Conservation (phyloP, 2,329 filamentous ascomycete genomes). For the Colletotrichum eleusines region DNA sequence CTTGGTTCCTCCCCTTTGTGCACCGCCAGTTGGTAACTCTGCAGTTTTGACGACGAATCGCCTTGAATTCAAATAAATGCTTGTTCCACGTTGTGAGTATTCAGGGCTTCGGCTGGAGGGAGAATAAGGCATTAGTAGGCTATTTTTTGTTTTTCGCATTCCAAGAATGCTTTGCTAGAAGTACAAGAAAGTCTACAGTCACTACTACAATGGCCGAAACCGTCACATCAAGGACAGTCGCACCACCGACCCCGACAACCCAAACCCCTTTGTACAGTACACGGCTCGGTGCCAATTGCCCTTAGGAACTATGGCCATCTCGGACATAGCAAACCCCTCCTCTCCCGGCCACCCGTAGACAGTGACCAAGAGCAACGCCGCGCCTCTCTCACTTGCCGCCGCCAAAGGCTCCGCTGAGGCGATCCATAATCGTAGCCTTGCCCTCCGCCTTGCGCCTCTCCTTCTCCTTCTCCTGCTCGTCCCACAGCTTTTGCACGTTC, state of each 20-base stretch:
- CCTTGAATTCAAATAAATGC: neutral
- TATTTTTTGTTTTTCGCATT: slow-evolving; percentile 13
- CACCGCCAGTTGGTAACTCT: too few species aligned
- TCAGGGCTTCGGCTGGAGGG: neutral
- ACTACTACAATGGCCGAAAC: neutral
- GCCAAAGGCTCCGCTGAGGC: slow-evolving; percentile 50
- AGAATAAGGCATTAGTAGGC: neutral
- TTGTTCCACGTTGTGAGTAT: neutral
- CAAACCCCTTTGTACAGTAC: neutral
- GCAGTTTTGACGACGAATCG: neutral
- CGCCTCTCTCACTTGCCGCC: slow-evolving; percentile 14
- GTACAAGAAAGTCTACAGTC: slow-evolving; percentile 33
- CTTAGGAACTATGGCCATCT: slow-evolving; percentile 34
- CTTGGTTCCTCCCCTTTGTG: neutral
- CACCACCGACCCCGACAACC: neutral
- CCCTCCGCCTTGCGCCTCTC: slow-evolving; percentile 69
- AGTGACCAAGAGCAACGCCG: neutral
- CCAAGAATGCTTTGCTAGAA: slow-evolving; percentile 24
- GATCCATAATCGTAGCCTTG: slow-evolving; percentile 59
- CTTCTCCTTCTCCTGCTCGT: slow-evolving; percentile 66
- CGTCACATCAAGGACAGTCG: too few species aligned
- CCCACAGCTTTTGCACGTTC: slow-evolving; percentile 66
- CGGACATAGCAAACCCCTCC: neutral
- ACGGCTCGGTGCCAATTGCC: slow-evolving; percentile 42
- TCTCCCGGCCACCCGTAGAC: slow-evolving; percentile 3